Evolutionary conservation across 192 early-diverging fungal species (phyloP).

Genomic region (Paraglomus brasilianum): DNA sequence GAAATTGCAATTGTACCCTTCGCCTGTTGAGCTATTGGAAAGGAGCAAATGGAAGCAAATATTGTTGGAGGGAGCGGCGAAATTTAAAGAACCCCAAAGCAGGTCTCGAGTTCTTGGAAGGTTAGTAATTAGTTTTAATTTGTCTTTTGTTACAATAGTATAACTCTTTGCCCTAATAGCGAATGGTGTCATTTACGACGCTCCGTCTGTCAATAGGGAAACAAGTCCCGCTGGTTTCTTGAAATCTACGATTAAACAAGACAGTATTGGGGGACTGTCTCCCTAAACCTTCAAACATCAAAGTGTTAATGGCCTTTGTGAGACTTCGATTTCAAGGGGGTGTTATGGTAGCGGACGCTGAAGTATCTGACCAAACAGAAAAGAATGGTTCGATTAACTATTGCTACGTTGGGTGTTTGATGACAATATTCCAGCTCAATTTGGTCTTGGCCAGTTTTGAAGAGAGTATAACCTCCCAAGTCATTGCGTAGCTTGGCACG

Average conservation of each 20-base stretch:
- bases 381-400: too few relatives aligned
- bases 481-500: too few relatives aligned
- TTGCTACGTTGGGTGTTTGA: too few relatives aligned
- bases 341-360: slow-evolving; percentile 44
- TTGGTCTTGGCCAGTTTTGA: too few relatives aligned
- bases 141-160: too few relatives aligned
- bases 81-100: slow-evolving; percentile 89
- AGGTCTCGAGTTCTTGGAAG: slow-evolving; percentile 81
- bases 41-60: slow-evolving; percentile 75
- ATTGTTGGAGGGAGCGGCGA: slow-evolving; percentile 70
- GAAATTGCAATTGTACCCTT: background rate
- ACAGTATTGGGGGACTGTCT: slow-evolving; percentile 85
- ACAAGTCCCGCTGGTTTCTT: slow-evolving; percentile 72
- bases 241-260: slow-evolving; percentile 77
- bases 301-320: slow-evolving; percentile 84
- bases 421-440: too few relatives aligned
- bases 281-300: slow-evolving; percentile 79
- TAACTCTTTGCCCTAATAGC: slow-evolving; percentile 23
- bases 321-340: slow-evolving; percentile 83
- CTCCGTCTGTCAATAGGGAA: slow-evolving; percentile 48
- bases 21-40: slow-evolving; percentile 35
- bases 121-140: slow-evolving; percentile 33
- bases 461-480: too few relatives aligned
- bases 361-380: too few relatives aligned
- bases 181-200: slow-evolving; percentile 41